Conservation (phyloP, 495 filamentous ascomycete genomes). For the Hypoxylon perforatum region DNA sequence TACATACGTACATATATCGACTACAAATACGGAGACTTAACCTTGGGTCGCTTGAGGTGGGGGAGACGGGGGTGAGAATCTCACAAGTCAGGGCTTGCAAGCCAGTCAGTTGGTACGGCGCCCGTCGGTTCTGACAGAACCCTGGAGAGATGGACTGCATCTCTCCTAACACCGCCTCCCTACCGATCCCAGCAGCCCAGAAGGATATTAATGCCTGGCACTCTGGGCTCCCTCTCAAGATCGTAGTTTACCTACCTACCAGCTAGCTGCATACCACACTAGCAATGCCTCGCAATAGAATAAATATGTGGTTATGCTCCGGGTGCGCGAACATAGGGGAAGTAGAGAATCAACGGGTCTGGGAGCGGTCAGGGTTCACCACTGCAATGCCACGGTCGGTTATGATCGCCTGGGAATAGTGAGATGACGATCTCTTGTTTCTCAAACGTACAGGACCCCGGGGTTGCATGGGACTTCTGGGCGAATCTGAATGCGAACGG, state of each 20-base stretch:
- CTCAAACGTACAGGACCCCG: constrained; percentile 40
- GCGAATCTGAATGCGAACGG: constrained; percentile 45
- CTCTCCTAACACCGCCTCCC: constrained; percentile 29
- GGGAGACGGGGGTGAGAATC: constrained; percentile 42
- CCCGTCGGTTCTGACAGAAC: constrained; percentile 36
- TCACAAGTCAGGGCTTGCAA: constrained; percentile 41
- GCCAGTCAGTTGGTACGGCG: constrained; percentile 43
- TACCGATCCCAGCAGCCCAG: constrained; percentile 7
- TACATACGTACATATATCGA: constrained; percentile 18
- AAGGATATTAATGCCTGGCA: constrained; percentile 15
- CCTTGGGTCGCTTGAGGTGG: constrained; percentile 41
- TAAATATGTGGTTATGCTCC: constrained; percentile 16
- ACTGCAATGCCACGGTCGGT: constrained; percentile 37
- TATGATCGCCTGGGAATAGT: constrained; percentile 44
- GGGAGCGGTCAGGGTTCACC: constrained; percentile 31
- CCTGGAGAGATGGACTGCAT: constrained; percentile 28
- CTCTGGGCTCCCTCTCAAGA: constrained; percentile 19
- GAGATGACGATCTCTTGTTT: constrained; percentile 45
- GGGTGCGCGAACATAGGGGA: background rate
- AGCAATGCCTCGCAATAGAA: constrained; percentile 8
- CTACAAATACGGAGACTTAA: constrained; percentile 41
- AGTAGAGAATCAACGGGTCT: constrained; percentile 5
- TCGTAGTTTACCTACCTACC: constrained; percentile 17
- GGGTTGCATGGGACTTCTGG: constrained; percentile 41
- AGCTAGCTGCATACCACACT: constrained; percentile 2